Conservation (phyloP, 768 basidiomycete species). For the Xanthoconium stramineum region DNA sequence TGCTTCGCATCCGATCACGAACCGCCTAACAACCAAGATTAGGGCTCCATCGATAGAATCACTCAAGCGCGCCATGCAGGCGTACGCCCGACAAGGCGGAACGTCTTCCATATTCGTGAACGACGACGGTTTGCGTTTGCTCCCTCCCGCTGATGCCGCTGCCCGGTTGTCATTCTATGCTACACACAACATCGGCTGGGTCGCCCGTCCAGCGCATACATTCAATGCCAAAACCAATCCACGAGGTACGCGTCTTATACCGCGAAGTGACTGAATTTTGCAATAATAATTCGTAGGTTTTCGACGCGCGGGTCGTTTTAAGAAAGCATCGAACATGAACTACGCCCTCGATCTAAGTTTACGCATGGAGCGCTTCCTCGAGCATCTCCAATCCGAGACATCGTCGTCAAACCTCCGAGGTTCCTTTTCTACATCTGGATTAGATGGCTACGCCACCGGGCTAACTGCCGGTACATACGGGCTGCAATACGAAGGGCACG, state of each 20-base stretch:
- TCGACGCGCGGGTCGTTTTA: conserved; percentile 73
- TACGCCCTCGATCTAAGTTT: conserved; percentile 55
- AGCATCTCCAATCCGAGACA: conserved; percentile 27
- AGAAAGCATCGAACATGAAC: conserved; percentile 94
- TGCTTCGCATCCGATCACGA: neutral
- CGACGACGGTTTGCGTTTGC: conserved; percentile 58
- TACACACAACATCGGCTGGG: conserved; percentile 56
- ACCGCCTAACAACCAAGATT: neutral
- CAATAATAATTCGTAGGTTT: conserved; percentile 16
- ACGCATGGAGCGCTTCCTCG: conserved; percentile 32
- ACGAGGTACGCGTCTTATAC: conserved; percentile 35
- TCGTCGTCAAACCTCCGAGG: conserved; percentile 20
- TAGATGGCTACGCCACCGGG: conserved; percentile 23
- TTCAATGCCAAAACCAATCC: conserved; percentile 42
- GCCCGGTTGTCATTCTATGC: conserved; percentile 52
- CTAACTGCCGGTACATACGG: conserved; percentile 49
- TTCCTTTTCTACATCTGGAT: conserved; percentile 22
- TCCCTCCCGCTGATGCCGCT: conserved; percentile 44
- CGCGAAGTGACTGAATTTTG: conserved; percentile 34
- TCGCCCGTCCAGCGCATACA: conserved; percentile 53
- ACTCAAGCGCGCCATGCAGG: conserved; percentile 58
- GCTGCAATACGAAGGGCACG: conserved; percentile 61
- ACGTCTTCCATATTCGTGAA: conserved; percentile 56
- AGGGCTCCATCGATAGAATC: conserved; percentile 50
- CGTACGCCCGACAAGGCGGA: conserved; percentile 65